Conservation (phyloP, 179 eudicot genomes). For the Beta macrorhiza region DNA sequence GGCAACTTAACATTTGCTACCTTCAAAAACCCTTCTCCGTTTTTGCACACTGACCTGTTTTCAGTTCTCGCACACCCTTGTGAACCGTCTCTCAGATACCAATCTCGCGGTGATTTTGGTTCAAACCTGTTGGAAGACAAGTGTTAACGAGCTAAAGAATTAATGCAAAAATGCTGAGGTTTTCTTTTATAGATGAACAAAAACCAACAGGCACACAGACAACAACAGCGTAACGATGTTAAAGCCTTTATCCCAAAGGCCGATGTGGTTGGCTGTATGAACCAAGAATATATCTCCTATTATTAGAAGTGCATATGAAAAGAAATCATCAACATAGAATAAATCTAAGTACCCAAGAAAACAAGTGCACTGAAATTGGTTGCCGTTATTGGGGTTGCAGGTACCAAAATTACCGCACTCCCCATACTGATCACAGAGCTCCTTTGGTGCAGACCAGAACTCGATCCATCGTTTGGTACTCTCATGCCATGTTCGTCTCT, state of each 20-base stretch:
- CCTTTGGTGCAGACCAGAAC: constrained; percentile 42
- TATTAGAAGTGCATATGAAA: background rate
- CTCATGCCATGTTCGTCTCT: constrained; percentile 39
- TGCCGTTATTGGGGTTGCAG: constrained; percentile 37
- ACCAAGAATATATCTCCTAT: background rate
- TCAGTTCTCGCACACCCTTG: constrained; percentile 41
- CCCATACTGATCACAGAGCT: constrained; percentile 42
- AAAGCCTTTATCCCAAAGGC: too few species aligned
- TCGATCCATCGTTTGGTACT: constrained; percentile 31
- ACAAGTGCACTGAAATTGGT: constrained; percentile 33
- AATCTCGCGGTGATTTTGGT: constrained; percentile 44
- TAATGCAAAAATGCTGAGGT: too few species aligned
- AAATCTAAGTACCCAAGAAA: constrained; percentile 29
- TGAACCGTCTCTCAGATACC: constrained; percentile 40
- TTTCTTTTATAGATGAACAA: too few species aligned
- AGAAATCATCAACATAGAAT: too few species aligned
- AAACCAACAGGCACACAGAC: too few species aligned
- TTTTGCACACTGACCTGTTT: constrained; percentile 37
- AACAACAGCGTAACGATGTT: too few species aligned
- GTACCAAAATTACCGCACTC: constrained; percentile 43
- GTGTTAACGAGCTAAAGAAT: background rate
- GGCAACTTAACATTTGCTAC: constrained; percentile 37
- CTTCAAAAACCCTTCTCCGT: constrained; percentile 46
- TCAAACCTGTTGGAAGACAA: constrained; percentile 27
- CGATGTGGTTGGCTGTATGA: too few species aligned